Base-by-base conservation (phyloP, 2,329 filamentous ascomycete species). In the Hypoxylon sp. region DNA sequence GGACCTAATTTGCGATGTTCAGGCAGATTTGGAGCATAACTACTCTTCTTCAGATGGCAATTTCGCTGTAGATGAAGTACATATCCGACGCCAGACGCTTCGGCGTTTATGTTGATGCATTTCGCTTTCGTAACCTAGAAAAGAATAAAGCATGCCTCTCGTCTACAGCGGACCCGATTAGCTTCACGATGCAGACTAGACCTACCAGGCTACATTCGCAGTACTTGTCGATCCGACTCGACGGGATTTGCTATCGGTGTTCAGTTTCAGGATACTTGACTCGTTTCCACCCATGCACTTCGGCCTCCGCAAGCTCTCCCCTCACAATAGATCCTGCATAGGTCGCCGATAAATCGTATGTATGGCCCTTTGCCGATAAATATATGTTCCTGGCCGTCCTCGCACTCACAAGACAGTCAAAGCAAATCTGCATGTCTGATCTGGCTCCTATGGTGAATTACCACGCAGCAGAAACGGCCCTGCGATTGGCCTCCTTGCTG, bases 401-500 rank as follows among this genome's bases (percentile, higher is more conserved):
- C 28, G 33, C n/a, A 46, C 16, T 42, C 33, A 36, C 20, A 22
- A 45, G 14, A 22, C 9, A 6, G 24, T 40, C 36, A 50, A 53
- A 50, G 51, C 33, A 51, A 51, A 33, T 42, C 46, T 58, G 40
- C 46, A 14, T 12, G 30, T 33, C 38, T 30, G 28, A 38, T 57
- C 62, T 50, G 51, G 58, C 51, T 52, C 46, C 64, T 40, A n/a
- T 33, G 45, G 54, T 57, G 56, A n/a, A 61, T 64, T 55, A 44
- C 57, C 53, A 40, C 20, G 11, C 16, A 18, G 57, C 20, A 51
- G 45, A 16, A 50, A 42, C 22, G 16, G 33, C 36, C 28, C 42
- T 46, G 38, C 30, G 28, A 50, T 32, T 46, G 33, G 50, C 48
- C 22, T 55, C 36, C 45, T 50, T 45, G 40, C 26, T 53, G 46